Conservation (phyloP, 176 grass and related monocot genomes). For the Rhynchospora tenuis region DNA sequence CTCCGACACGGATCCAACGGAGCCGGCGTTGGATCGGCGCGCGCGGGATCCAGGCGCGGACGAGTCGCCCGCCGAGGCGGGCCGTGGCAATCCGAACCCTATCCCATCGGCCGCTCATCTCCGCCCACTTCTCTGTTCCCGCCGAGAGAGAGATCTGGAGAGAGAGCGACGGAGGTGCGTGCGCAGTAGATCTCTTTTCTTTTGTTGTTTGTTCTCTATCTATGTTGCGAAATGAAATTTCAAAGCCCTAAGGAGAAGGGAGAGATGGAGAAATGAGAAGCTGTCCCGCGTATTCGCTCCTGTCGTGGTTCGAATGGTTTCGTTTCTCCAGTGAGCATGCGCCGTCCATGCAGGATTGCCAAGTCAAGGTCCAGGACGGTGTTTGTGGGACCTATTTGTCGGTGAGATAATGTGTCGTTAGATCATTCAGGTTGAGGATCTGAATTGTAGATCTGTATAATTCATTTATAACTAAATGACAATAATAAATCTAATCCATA, state of each 20-base stretch:
- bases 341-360: not conserved
- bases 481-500: no score
- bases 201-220: not conserved
- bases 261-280: conserved; percentile 2
- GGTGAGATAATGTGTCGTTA: not conserved
- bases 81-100: conserved; percentile 61
- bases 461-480: no score
- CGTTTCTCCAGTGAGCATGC: not conserved
- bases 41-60: not conserved
- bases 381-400: not conserved
- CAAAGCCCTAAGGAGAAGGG: not conserved
- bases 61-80: conserved; percentile 54
- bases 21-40: conserved; percentile 11
- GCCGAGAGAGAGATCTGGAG: conserved; percentile 2
- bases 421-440: no score
- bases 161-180: not conserved
- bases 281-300: conserved; percentile 4
- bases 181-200: not conserved
- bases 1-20: conserved; percentile 11
- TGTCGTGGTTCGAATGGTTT: not conserved
- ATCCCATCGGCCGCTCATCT: conserved; percentile 58
- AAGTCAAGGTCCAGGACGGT: not conserved
- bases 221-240: not conserved
- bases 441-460: no score
- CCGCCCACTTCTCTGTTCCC: not conserved